phyloP scores from a whole-genome alignment of 805 yeast species.

The Candida easanensis region DNA sequence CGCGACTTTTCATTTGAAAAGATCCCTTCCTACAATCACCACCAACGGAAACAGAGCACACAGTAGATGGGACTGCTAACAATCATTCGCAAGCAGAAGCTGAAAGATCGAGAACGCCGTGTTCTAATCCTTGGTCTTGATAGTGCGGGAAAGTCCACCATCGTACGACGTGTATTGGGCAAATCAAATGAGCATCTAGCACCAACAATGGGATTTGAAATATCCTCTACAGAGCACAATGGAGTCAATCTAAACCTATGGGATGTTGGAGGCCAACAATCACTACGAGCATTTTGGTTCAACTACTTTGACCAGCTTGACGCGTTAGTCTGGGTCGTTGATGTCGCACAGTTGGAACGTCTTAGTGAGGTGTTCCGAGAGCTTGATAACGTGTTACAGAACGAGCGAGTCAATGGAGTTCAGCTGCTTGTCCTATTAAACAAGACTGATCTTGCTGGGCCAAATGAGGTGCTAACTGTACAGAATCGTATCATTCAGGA shows the following conservation, averaged over 20 bases:
- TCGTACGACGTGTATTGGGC: slow-evolving; percentile 56
- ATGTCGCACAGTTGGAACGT: slow-evolving; percentile 57
- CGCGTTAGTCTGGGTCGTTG: slow-evolving; percentile 83
- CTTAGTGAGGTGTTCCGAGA: slow-evolving; percentile 64
- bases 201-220: slow-evolving; percentile 91
- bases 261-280: slow-evolving; percentile 92
- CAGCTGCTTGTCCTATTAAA: slow-evolving; percentile 69
- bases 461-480: slow-evolving; percentile 22
- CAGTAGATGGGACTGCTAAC: slow-evolving; percentile 72
- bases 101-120: slow-evolving; percentile 74
- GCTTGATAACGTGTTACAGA: slow-evolving; percentile 51
- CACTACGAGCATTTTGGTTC: slow-evolving; percentile 87
- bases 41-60: not conserved
- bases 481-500: slow-evolving; percentile 7
- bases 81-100: slow-evolving; percentile 77
- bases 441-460: slow-evolving; percentile 60
- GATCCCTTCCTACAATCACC: not conserved
- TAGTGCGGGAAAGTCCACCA: slow-evolving; percentile 88
- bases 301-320: slow-evolving; percentile 76
- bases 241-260: slow-evolving; percentile 52
- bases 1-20: not conserved
- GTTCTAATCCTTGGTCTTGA: slow-evolving; percentile 82
- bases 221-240: slow-evolving; percentile 49
- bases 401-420: slow-evolving; percentile 65
- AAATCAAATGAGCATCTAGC: slow-evolving; percentile 54